Evolutionary conservation across 768 basidiomycete genomes (phyloP), one percentile per base, ranked within the genome.

Genomic region (Tylopilus sp.): DNA sequence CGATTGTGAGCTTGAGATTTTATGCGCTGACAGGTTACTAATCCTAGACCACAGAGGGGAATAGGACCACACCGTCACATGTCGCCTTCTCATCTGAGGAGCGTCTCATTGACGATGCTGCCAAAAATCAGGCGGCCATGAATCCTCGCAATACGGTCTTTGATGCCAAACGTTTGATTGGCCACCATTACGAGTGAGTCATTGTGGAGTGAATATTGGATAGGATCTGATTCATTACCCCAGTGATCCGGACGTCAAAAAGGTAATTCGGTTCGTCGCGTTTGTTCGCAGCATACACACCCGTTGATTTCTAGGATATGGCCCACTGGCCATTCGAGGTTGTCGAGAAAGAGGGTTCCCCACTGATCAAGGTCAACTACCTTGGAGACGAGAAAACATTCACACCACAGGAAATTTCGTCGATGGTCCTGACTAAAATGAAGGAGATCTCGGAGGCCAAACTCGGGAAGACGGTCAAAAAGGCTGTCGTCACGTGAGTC

Each of bases 361-460:
- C 97, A 47, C 76, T 93, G 76, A 94, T 98, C 80, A 87, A 91
- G 78, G 94, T 98, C 60, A 82, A 92, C 67, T 98, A 99, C 77
- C 86, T 97, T 58, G 81, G 82, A 58, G 95, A 98, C 72, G 89
- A 88, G 60, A 98, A 98, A 78, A 89, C 87, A 54, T 98, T 98
- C 80, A 92, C 87, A 64, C 97, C 92, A 50, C 95, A 95, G 77
- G 97, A 99, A 76, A 94, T 99, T 70, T 99, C 97, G n/a, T 90
- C 97, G 59, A 99, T 98, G 97, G 97, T 99, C 64, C 86, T 99
- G 65, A 82, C 80, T 59, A 99, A 99, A 80, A 98, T 99, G 95
- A 98, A 97, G 84, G 97, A 98, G 74, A 97, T 95, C 65, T 92
- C 96, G 41, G 97, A 99, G 78, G 92, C 96, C 60, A 98, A 99